Evolutionary conservation across 2,329 filamentous ascomycete genomes (phyloP).

Genomic region (Hawksworthiomyces lignivorus): DNA sequence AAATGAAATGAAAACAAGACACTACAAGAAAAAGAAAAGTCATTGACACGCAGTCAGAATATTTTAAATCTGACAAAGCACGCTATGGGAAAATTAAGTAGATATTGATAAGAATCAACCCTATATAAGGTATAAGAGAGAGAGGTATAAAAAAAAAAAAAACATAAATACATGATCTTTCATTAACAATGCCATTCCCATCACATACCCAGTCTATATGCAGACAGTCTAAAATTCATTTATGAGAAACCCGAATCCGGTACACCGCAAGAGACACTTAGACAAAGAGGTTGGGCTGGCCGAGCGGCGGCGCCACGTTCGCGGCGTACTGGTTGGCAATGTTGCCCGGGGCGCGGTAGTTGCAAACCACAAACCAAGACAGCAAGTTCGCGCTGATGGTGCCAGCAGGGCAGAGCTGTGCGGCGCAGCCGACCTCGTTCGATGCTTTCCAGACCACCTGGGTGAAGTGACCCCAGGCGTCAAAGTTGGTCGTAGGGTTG

Average conservation of each 20-base stretch:
- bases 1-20: too few species aligned
- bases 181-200: conserved; percentile 1
- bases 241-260: neutral
- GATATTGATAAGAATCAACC: too few species aligned
- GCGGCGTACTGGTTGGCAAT: conserved; percentile 39
- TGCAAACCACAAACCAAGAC: conserved; percentile 78
- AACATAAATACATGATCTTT: too few species aligned
- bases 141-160: too few species aligned
- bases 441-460: conserved; percentile 66
- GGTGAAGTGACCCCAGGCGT: conserved; percentile 65
- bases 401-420: conserved; percentile 44
- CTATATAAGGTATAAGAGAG: too few species aligned
- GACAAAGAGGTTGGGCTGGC: conserved; percentile 21
- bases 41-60: too few species aligned
- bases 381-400: conserved; percentile 40
- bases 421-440: conserved; percentile 55
- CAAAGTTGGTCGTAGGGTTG: conserved; percentile 56
- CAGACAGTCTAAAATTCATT: neutral
- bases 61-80: too few species aligned
- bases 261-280: too few species aligned
- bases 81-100: too few species aligned
- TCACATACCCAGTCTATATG: conserved; percentile 1
- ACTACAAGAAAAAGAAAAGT: too few species aligned
- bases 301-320: conserved; percentile 40
- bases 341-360: conserved; percentile 64